Evolutionary conservation across 1,139 yeast genomes (phyloP).

Genomic region (Lodderomyces pseudojiufengensis): DNA sequence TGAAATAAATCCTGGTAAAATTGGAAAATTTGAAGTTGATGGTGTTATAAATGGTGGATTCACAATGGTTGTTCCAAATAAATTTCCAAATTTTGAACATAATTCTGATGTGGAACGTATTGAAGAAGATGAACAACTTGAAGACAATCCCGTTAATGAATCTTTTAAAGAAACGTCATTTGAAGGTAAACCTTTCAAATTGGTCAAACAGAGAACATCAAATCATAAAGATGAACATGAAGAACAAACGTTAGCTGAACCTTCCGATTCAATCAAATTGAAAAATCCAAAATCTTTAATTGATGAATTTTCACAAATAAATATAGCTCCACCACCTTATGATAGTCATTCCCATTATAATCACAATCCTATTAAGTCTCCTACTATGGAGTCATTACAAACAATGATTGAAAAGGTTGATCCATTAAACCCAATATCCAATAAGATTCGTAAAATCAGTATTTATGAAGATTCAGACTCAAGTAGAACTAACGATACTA

Average conservation of each 20-base stretch:
- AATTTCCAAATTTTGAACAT: neutral
- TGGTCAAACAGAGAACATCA: neutral
- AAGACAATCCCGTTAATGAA: neutral
- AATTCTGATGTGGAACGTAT: constrained; percentile 1
- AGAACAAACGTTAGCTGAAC: neutral
- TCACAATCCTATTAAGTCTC: too few species aligned
- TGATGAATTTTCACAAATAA: constrained; percentile 40
- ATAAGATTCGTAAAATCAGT: constrained; percentile 30
- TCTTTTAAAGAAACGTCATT: neutral
- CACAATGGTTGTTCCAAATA: constrained; percentile 34
- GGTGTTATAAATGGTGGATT: constrained; percentile 26
- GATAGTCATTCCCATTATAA: neutral
- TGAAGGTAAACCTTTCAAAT: constrained; percentile 1
- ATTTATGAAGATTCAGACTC: constrained; percentile 33
- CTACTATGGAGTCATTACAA: constrained; percentile 20
- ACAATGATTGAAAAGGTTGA: constrained; percentile 39
- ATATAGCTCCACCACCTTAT: constrained; percentile 16
- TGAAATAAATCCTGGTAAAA: constrained; percentile 17
- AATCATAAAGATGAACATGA: too few species aligned
- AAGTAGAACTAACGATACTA: too few species aligned
- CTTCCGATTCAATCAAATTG: neutral
- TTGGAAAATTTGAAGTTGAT: constrained; percentile 28
- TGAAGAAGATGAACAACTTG: constrained; percentile 1
- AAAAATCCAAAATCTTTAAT: constrained; percentile 16
- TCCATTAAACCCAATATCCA: constrained; percentile 37